Evolutionary conservation across 495 filamentous ascomycete genomes (phyloP), one percentile per base, ranked within the genome.

Genomic region (Lophium mytilinum): DNA sequence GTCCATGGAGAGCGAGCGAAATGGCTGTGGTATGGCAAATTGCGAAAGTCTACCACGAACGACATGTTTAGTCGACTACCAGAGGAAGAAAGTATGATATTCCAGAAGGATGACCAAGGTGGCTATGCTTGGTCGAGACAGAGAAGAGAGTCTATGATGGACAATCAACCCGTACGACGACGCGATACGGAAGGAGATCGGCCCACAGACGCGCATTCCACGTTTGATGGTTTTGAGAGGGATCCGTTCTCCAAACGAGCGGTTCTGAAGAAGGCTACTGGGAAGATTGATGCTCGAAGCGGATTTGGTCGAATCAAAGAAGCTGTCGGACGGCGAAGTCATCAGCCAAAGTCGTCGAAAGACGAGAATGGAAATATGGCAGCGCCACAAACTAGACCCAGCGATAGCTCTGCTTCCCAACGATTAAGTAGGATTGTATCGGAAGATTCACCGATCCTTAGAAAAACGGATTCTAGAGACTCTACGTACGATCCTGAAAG

Each of bases 1-100:
- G 80, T 85, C 0, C 83, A 80, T 52, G 93, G 93, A 33, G 85
- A 88, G 66, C 80, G 87, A 52, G 77, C 86, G 10, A 96, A 95
- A 69, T 97, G 88, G 86, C 76, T 98, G 9, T 98, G 94, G 94
- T 78, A 86, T 50, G 94, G 94, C 9, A 98, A 95, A 65, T 78
- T 85, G 11, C 82, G 79, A 51, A 88, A 88, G 67, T 66, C 56
- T 3, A 71, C 69, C 30, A 80, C 80, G 56, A 74, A 77, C 0
- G 76, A 74, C 50, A 71, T 78, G 39, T 76, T 65, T 52, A 65
- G 53, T 73, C 7, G 59, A 7, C 50, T 67, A 35, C 74, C 78
- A 9, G 72, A 74, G 19, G 75, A 80, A 52, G 72, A 78, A 15
- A 78, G 80, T 48, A 73, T 85, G 64, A 74, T 83, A 47, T 86